Evolutionary conservation across 352 stramenopile genomes (phyloP), one percentile per base, ranked within the genome.

Genomic region (Pythium brachiatum): DNA sequence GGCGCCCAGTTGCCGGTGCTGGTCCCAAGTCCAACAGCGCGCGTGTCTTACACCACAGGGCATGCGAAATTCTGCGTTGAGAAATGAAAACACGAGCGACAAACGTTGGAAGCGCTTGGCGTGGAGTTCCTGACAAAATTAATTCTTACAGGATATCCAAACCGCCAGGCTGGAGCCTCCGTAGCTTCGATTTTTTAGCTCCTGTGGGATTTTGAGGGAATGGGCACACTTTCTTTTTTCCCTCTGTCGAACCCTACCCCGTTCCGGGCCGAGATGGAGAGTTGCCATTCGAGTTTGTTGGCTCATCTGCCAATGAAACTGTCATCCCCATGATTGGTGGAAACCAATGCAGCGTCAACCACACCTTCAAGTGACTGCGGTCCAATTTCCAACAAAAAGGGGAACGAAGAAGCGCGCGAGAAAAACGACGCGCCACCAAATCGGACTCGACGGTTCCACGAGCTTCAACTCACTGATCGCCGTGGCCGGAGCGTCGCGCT

Each of bases 151-250:
- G 25, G 26, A 13, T 26, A 67, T 67, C 11, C 15, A 47, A 31
- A 59, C 23, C 23, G 26, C 25, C 53, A 53, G 60, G 59, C 51
- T 20, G 1, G 2, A 16, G 16, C 29, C 31, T 31, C 31, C 44
- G 41, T 27, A 60, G 60, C 44, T 68, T 68, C 61, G 61, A 68
- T 55, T 63, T 68, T 65, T 65, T 25, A 36, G 9, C 43, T 47
- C 55, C 8, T 51, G 53, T 32, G 32, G 41, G 31, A 16, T 20
- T 46, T 29, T 48, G 54, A 61, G 61, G 61, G 48, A 68, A 68
- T 60, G 61, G 61, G 21, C 61, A 62, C 61, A 68, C 61, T 68
- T 68, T 68, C 60, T 68, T 68, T 67, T 66, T 67, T 55, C 54
- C 60, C 43, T 57, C 32, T 18, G 3, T 23, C 9, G n/a, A 12